phyloP scores from a whole-genome alignment of 805 yeast species.

The Peterozyma toletana region DNA sequence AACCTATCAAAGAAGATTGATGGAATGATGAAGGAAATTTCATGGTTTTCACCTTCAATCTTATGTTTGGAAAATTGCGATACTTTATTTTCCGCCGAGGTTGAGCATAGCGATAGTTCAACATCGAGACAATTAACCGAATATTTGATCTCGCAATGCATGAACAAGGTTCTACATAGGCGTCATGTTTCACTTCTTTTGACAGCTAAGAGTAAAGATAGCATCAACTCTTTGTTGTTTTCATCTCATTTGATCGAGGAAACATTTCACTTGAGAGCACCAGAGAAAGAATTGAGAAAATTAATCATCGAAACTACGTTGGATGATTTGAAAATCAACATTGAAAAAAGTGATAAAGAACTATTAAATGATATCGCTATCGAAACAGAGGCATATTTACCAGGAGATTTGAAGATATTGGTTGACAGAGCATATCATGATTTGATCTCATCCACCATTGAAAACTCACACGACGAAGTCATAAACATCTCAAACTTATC shows the following conservation, averaged over 20 bases:
- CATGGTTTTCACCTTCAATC: slow-evolving; percentile 74
- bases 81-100: slow-evolving; percentile 59
- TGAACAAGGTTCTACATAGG: slow-evolving; percentile 31
- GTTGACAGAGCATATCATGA: slow-evolving; percentile 66
- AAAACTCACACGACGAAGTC: not conserved
- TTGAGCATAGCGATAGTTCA: slow-evolving; percentile 47
- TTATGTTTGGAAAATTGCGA: slow-evolving; percentile 76
- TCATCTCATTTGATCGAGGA: slow-evolving; percentile 69
- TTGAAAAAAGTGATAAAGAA: slow-evolving; percentile 22
- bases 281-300: slow-evolving; percentile 56
- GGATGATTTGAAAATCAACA: slow-evolving; percentile 25
- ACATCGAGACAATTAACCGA: slow-evolving; percentile 62
- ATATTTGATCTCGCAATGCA: slow-evolving; percentile 37
- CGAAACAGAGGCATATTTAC: slow-evolving; percentile 86
- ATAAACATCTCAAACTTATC: not conserved
- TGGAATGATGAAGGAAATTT: slow-evolving; percentile 34
- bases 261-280: slow-evolving; percentile 53
- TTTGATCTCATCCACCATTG: slow-evolving; percentile 12
- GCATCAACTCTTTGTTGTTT: slow-evolving; percentile 52
- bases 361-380: slow-evolving; percentile 45
- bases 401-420: slow-evolving; percentile 69
- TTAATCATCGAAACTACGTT: slow-evolving; percentile 28
- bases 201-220: slow-evolving; percentile 56
- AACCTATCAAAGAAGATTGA: slow-evolving; percentile 35
- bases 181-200: slow-evolving; percentile 52